Base-by-base conservation (phyloP, 495 filamentous ascomycete genomes). In the Massariosphaeria phaeospora region DNA sequence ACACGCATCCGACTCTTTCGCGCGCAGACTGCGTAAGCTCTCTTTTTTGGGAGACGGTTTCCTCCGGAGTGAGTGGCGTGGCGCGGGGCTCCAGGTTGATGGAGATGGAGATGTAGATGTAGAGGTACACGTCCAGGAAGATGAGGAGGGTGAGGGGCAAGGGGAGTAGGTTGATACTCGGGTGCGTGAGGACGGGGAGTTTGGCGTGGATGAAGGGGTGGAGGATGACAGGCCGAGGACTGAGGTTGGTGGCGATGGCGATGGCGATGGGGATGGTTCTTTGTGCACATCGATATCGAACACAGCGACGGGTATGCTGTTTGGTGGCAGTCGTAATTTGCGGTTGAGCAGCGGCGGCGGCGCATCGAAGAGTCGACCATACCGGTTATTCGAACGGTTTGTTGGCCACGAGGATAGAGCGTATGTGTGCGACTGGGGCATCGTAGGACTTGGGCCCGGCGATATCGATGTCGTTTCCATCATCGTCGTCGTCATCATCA, bases 1-100 rank as follows among this genome's bases (percentile, higher is more conserved):
- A 27, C 59, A 62, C 10, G 61, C 66, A 10, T 71, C 69, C 0
- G 64, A 67, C n/a, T 66, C 51, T 44, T 64, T 65, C 13, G 60
- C 52, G 5, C 65, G 50, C 18, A 70, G 26, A 13, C 65, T 48
- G 3, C 69, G 59, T n/a, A 71, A 45, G 9, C 64, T 66, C n/a
- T 56, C 45, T 6, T 46, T 17, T 20, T 48, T 62, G 1, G 67
- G 67, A 18, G 62, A 66, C 1, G 26, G 35, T 41, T 61, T 69
- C 25, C 62, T 52, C 3, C 64, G 61, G 10, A 71, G 49, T 11
- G 31, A n/a, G 36, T 44, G 59, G 6, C 36, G 24, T 1, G 44
- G 48, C 18, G 31, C 17, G 18, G 47, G 15, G 8, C 18, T n/a
- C 45, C 45, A 57, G n/a, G 27, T 7, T 1, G 26, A 29, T 4